A percentile compares a stretch with the other conserved stretches of the same genome.
phyloP scores from a whole-genome alignment of 2,329 filamentous ascomycete species.

The Botryosphaeria dothidea region DNA sequence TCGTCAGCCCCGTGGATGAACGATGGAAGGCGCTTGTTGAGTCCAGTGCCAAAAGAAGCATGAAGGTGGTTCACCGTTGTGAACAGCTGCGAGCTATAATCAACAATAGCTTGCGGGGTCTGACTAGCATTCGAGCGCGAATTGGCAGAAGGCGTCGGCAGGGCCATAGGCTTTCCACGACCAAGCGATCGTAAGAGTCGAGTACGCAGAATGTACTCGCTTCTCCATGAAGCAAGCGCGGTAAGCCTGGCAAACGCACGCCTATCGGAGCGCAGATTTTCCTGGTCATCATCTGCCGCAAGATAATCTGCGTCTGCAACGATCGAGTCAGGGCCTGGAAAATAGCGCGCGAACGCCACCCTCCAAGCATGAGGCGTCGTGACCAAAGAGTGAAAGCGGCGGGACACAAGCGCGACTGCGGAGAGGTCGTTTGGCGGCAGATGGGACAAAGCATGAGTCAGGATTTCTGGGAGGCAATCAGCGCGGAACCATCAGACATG shows the following conservation, averaged over 20 bases:
- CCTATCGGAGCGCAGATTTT: conserved; percentile 65
- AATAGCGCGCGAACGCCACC: conserved; percentile 87
- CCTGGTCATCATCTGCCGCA: conserved; percentile 41
- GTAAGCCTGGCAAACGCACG: conserved; percentile 83
- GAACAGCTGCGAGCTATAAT: conserved; percentile 81
- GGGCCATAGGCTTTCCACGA: conserved; percentile 73
- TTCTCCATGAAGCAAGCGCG: conserved; percentile 86
- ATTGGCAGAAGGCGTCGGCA: conserved; percentile 24
- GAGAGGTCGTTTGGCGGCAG: conserved; percentile 82
- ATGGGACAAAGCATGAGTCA: conserved; percentile 90
- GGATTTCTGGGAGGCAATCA: conserved; percentile 66
- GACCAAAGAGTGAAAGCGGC: conserved; percentile 81
- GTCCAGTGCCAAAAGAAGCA: conserved; percentile 68
- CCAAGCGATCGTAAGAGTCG: conserved; percentile 77
- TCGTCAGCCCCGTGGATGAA: conserved; percentile 84
- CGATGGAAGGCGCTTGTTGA: conserved; percentile 69
- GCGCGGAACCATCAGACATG: neutral
- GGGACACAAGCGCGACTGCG: conserved; percentile 81
- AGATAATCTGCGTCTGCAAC: conserved; percentile 43
- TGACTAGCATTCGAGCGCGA: conserved; percentile 57
- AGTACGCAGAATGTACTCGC: conserved; percentile 89
- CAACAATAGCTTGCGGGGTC: conserved; percentile 72
- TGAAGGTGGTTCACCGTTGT: conserved; percentile 79
- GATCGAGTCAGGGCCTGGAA: conserved; percentile 71
- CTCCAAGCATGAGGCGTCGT: conserved; percentile 93